phyloP scores from a whole-genome alignment of 148 eudicot genomes.

The Dianthus caryophyllus region DNA sequence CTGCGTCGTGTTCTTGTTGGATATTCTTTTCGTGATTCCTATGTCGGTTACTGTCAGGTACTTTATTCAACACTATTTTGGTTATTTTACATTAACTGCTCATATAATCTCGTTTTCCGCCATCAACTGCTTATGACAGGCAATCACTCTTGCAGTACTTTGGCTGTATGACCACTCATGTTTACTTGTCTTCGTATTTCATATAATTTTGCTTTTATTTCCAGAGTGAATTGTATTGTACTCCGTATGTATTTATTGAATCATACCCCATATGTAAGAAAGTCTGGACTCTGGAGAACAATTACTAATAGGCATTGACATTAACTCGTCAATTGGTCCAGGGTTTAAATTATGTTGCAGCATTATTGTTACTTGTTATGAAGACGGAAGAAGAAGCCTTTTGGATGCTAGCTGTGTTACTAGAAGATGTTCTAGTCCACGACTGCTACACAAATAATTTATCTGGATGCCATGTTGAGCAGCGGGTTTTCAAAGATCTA shows the following conservation, averaged over 20 bases:
- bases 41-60: conserved; percentile 99
- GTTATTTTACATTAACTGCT: background rate
- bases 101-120: background rate
- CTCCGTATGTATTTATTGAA: background rate
- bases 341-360: conserved; percentile 97
- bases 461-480: conserved; percentile 97
- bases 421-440: conserved; percentile 80
- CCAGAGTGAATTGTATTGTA: background rate
- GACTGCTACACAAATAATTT: conserved; percentile 83
- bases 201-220: background rate
- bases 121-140: background rate
- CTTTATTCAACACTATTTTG: background rate
- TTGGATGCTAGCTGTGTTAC: conserved; percentile 94
- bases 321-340: conserved; percentile 22
- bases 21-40: conserved; percentile 93
- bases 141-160: background rate
- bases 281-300: background rate
- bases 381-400: conserved; percentile 99
- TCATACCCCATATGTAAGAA: background rate
- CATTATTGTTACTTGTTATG: conserved; percentile 85
- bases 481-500: conserved; percentile 88
- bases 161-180: background rate
- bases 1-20: conserved; percentile 95
- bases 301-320: background rate
- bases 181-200: background rate